phyloP scores from a whole-genome alignment of 2,329 filamentous ascomycete genomes.

The Aspergillus sp. region DNA sequence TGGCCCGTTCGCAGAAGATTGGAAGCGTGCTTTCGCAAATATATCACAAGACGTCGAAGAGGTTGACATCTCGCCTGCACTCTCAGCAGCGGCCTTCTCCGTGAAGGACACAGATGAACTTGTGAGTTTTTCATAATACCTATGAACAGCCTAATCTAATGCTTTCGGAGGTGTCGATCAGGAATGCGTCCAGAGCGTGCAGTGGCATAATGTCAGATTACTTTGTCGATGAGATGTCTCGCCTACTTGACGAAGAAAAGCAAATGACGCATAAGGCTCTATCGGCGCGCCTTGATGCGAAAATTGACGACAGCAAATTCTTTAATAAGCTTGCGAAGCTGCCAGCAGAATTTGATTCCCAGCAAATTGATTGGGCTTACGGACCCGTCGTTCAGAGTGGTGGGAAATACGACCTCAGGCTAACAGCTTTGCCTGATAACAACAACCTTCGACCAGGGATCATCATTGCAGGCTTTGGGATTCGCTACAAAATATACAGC shows the following conservation, averaged over 20 bases:
- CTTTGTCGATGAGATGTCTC: conserved; percentile 98
- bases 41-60: conserved; percentile 84
- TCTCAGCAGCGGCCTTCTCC: conserved; percentile 81
- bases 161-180: conserved; percentile 72
- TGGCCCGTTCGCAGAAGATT: conserved; percentile 92
- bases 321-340: conserved; percentile 83
- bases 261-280: conserved; percentile 89
- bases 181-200: conserved; percentile 90
- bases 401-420: conserved; percentile 88
- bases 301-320: conserved; percentile 91
- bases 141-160: background rate
- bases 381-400: conserved; percentile 92
- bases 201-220: conserved; percentile 94
- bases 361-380: conserved; percentile 91
- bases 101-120: conserved; percentile 95
- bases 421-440: conserved; percentile 74
- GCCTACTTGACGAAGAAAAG: conserved; percentile 92
- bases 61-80: conserved; percentile 77
- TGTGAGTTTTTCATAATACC: conserved; percentile 41
- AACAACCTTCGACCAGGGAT: conserved; percentile 86
- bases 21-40: conserved; percentile 79
- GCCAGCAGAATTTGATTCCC: conserved; percentile 79
- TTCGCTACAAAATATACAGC: conserved; percentile 94
- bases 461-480: conserved; percentile 86
- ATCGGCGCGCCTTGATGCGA: conserved; percentile 82